phyloP scores from a whole-genome alignment of 2,329 filamentous ascomycete genomes.

The Trematosphaeria pertusa region DNA sequence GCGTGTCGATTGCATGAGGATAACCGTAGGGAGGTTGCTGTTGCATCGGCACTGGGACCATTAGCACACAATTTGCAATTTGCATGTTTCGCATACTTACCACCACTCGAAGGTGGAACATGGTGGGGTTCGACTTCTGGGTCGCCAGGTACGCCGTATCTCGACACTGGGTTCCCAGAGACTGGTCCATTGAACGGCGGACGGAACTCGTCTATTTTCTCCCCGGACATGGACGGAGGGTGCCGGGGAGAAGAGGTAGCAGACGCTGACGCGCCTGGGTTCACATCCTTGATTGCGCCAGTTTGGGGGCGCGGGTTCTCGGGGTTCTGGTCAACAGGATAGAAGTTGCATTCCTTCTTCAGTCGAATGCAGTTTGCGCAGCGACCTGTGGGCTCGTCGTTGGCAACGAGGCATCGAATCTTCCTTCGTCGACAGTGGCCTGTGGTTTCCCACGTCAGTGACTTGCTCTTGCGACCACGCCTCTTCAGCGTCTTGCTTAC shows the following conservation, averaged over 20 bases:
- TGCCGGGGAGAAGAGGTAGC: constrained; percentile 57
- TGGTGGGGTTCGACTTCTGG: constrained; percentile 37
- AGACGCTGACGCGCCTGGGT: constrained; percentile 52
- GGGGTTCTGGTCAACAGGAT: constrained; percentile 80
- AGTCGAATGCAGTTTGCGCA: constrained; percentile 93
- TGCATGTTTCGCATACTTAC: constrained; percentile 27
- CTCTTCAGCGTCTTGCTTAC: constrained; percentile 65
- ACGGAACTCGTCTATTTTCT: constrained; percentile 42
- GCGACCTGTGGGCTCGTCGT: constrained; percentile 74
- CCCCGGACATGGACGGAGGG: constrained; percentile 29
- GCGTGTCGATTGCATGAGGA: constrained; percentile 44
- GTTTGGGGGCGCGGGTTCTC: constrained; percentile 55
- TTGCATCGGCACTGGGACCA: constrained; percentile 36
- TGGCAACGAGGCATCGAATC: constrained; percentile 84
- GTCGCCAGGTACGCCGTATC: constrained; percentile 35
- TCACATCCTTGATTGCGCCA: constrained; percentile 53
- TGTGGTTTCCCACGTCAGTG: constrained; percentile 50
- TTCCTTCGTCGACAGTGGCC: constrained; percentile 92
- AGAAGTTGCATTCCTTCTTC: constrained; percentile 94
- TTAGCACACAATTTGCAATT: constrained; percentile 18
- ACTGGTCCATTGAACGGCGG: constrained; percentile 29
- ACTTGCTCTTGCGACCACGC: constrained; percentile 11
- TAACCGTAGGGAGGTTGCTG: constrained; percentile 41
- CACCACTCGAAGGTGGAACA: constrained; percentile 26
- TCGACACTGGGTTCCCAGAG: constrained; percentile 21